Percentiles rank a stretch among this genome's conserved stretches.
Conservation (phyloP, 805 yeast species). For the Candida maris region DNA sequence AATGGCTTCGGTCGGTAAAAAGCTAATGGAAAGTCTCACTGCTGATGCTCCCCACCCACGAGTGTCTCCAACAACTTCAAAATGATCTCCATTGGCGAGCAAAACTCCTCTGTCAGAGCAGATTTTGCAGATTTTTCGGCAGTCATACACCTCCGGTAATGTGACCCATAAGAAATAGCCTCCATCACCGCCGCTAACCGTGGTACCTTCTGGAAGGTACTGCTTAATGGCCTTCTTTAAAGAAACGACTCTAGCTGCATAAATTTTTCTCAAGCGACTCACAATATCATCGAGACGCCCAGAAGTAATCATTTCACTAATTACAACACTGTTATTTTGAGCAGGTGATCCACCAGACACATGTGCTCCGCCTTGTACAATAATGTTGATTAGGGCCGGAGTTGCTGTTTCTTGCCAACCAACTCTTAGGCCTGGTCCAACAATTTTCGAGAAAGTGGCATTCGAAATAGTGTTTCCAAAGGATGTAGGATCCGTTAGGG, state of each 20-base stretch:
- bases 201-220: slow-evolving; percentile 54
- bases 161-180: slow-evolving; percentile 82
- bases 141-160: slow-evolving; percentile 42
- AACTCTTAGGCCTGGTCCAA: slow-evolving; percentile 80
- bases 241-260: slow-evolving; percentile 43
- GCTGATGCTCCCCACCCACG: slow-evolving; percentile 58
- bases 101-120: slow-evolving; percentile 47
- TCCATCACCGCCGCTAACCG: slow-evolving; percentile 65
- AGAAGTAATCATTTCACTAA: slow-evolving; percentile 52
- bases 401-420: slow-evolving; percentile 82
- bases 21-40: slow-evolving; percentile 58
- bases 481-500: slow-evolving; percentile 32
- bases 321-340: slow-evolving; percentile 65
- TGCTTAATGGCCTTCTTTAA: slow-evolving; percentile 37
- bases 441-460: slow-evolving; percentile 69
- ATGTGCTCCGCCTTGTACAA: slow-evolving; percentile 73
- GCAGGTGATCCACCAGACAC: slow-evolving; percentile 83
- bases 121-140: slow-evolving; percentile 29
- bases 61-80: slow-evolving; percentile 66
- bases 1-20: slow-evolving; percentile 44
- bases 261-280: slow-evolving; percentile 39
- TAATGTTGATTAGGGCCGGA: slow-evolving; percentile 47
- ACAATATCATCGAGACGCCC: slow-evolving; percentile 51
- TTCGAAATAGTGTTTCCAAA: slow-evolving; percentile 75
- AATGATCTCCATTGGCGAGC: slow-evolving; percentile 68